Evolutionary conservation across 371 early-diverging fungal species (phyloP).

Genomic region (Rhizopus stolonifer): DNA sequence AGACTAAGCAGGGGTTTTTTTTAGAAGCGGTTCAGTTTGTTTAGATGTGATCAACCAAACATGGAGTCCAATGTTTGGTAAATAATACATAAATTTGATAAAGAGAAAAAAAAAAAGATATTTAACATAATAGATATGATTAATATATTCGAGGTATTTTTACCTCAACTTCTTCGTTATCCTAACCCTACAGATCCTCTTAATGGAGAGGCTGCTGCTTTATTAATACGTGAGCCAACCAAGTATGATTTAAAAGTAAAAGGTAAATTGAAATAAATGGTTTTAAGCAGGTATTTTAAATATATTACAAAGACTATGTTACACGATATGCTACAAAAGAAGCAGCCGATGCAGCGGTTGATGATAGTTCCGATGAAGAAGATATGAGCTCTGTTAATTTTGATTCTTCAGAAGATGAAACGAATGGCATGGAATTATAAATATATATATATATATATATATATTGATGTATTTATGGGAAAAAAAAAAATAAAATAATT

Average conservation of each 20-base stretch:
- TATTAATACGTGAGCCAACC: slow-evolving; percentile 92
- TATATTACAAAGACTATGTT: slow-evolving; percentile 69
- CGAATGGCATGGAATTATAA: slow-evolving; percentile 74
- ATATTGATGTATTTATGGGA: too few relatives aligned
- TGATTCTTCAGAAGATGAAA: slow-evolving; percentile 82
- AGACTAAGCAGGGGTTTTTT: too few relatives aligned
- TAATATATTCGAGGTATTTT: slow-evolving; percentile 98
- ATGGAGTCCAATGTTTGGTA: slow-evolving; percentile 99
- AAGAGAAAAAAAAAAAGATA: not conserved
- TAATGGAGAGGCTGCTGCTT: slow-evolving; percentile 98
- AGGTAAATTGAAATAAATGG: slow-evolving; percentile 50
- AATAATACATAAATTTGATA: not conserved
- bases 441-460: too few relatives aligned
- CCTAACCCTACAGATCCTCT: slow-evolving; percentile 99
- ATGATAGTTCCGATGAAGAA: slow-evolving; percentile 73
- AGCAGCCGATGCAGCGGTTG: slow-evolving; percentile 79
- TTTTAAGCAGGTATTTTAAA: not conserved
- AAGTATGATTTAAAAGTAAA: slow-evolving; percentile 94
- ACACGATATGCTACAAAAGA: slow-evolving; percentile 85
- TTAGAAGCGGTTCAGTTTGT: slow-evolving; percentile 97
- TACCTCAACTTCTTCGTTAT: slow-evolving; percentile 97
- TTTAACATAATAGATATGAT: slow-evolving; percentile 74
- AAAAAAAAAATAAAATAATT: too few relatives aligned
- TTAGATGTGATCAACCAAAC: slow-evolving; percentile 99
- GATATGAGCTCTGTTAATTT: slow-evolving; percentile 79